A percentile compares a stretch with the other conserved stretches of the same genome.
These are phyloP conservation scores for Diaporthe caulivora DNA, from an alignment of 2,329 filamentous ascomycete species.

Conservation along the genomic window DNA sequence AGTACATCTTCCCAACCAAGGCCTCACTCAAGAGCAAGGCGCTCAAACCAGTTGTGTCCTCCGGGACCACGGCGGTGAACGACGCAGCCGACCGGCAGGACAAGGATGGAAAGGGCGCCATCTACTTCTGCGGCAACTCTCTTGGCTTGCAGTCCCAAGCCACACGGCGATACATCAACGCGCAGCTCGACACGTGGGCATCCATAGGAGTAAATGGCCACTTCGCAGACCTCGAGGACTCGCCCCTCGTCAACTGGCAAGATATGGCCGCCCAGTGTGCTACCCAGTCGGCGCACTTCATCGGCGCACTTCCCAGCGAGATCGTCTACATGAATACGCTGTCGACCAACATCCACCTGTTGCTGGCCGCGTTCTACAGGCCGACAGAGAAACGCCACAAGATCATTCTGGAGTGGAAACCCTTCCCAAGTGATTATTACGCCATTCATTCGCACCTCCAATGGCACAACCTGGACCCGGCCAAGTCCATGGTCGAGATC, in stretches of 20 bases:
- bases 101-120: slow-evolving; percentile 52
- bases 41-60: slow-evolving; percentile 50
- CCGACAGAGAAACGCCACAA: slow-evolving; percentile 76
- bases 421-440: slow-evolving; percentile 91
- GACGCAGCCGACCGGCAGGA: not conserved
- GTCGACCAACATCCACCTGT: slow-evolving; percentile 83
- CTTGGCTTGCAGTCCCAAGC: slow-evolving; percentile 84
- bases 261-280: slow-evolving; percentile 83
- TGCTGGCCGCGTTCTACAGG: slow-evolving; percentile 87
- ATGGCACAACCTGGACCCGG: slow-evolving; percentile 76
- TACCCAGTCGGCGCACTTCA: slow-evolving; percentile 76
- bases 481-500: slow-evolving; percentile 72
- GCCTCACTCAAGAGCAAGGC: slow-evolving; percentile 75
- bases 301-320: slow-evolving; percentile 79
- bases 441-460: slow-evolving; percentile 85
- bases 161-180: slow-evolving; percentile 73
- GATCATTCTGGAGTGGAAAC: slow-evolving; percentile 89
- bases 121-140: slow-evolving; percentile 93
- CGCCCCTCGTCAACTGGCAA: slow-evolving; percentile 79
- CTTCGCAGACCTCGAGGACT: slow-evolving; percentile 77
- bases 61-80: not conserved
- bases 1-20: slow-evolving; percentile 84
- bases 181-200: slow-evolving; percentile 86
- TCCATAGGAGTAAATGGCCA: slow-evolving; percentile 88
- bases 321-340: slow-evolving; percentile 91